Evolutionary conservation across 352 stramenopile genomes (phyloP), one percentile per base, ranked within the genome.

Genomic region (Phytophthora brassicae): DNA sequence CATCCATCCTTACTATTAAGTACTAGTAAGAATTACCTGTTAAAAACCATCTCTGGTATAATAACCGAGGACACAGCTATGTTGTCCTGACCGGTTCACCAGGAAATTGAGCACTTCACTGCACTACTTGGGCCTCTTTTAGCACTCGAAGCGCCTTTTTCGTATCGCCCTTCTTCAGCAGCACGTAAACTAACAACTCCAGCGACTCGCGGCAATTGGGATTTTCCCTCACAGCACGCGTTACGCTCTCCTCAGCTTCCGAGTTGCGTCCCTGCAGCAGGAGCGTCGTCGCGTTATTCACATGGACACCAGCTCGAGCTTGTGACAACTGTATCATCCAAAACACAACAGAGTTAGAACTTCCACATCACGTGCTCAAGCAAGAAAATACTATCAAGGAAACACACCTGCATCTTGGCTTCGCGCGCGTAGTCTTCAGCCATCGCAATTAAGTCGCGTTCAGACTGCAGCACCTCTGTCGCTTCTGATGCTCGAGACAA

Each of bases 71-170:
- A 6, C 16, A 38, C 31, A 36, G 20, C n/a, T 19, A 49, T 45
- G 42, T 33, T 64, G 47, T n/a, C 38, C 29, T 16, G 26, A 41
- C 31, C 6, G 13, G 35, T 41, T 39, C 13, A 31, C 24, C 51
- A 56, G 45, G 33, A n/a, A n/a, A n/a, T 23, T 43, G 33, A 51
- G 26, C 19, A 59, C 33, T 20, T 69, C 63, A 90, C 53, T 87
- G 75, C 38, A 75, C 66, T 41, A 95, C 84, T 43, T 93, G 86
- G 17, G 86, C 86, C 68, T 93, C 86, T 75, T 94, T 94, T 38
- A 95, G 65, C 48, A 95, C 84, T 19, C 86, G 86, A 68, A 92
- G 68, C 26, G 86, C 84, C 64, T 95, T 95, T 76, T 94, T 95
- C 60, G 84, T 88, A 59, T 94, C 84, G 19, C 83, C 84, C 74